Evolutionary conservation across 2,329 filamentous ascomycete species (phyloP).

Genomic region (Aspergillus tamarii): DNA sequence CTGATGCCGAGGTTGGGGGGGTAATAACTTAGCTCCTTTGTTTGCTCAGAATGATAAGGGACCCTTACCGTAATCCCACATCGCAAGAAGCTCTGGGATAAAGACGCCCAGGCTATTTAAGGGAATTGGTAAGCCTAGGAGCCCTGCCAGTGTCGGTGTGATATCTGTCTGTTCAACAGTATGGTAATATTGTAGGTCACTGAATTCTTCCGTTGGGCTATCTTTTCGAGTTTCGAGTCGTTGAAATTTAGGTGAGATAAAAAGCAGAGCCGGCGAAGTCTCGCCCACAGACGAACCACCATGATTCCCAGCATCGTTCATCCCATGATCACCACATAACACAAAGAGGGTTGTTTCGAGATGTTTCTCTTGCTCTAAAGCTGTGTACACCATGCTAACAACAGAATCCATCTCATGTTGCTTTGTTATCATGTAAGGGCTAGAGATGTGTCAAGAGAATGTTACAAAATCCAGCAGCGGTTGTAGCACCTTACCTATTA

Average conservation of each 20-base stretch:
- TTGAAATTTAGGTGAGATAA: slow-evolving; percentile 82
- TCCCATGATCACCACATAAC: slow-evolving; percentile 93
- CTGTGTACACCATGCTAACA: slow-evolving; percentile 73
- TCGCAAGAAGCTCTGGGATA: slow-evolving; percentile 73
- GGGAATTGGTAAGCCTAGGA: slow-evolving; percentile 85
- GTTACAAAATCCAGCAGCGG: not conserved
- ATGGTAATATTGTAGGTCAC: slow-evolving; percentile 81
- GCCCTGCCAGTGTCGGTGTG: slow-evolving; percentile 81
- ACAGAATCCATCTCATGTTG: slow-evolving; percentile 92
- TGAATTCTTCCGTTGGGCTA: slow-evolving; percentile 62
- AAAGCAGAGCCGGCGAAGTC: slow-evolving; percentile 89
- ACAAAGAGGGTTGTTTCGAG: slow-evolving; percentile 80
- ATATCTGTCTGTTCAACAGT: slow-evolving; percentile 93
- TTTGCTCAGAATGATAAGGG: not conserved
- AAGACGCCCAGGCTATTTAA: slow-evolving; percentile 89
- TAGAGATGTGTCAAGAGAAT: slow-evolving; percentile 39
- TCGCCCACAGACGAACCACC: slow-evolving; percentile 92
- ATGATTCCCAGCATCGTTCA: slow-evolving; percentile 98
- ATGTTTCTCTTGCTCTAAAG: slow-evolving; percentile 71
- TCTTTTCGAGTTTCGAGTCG: slow-evolving; percentile 50
- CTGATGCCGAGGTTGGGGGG: slow-evolving; percentile 25
- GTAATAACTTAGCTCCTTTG: not conserved
- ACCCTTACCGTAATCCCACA: slow-evolving; percentile 69
- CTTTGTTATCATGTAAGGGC: slow-evolving; percentile 89
- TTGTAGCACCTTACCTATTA: slow-evolving; percentile 59